Evolutionary conservation across 352 stramenopile genomes (phyloP), one percentile per base, ranked within the genome.

Genomic region (Blastocystis sp.): DNA sequence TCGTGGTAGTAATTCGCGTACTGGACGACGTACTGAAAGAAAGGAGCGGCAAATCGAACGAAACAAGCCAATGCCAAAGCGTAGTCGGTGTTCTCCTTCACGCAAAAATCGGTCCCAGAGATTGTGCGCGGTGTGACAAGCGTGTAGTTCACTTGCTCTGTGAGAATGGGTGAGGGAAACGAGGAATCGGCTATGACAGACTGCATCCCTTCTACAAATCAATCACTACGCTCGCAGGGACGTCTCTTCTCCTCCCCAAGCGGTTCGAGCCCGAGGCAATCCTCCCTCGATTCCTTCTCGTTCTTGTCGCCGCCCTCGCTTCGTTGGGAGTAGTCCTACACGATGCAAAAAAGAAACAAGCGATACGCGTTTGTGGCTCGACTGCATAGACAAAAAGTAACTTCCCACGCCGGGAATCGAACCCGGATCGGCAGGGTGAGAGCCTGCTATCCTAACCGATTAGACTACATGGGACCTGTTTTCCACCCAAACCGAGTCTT

Each of bases 361-460:
- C 45, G n/a, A 55, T 55, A 55, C 45, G 6, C 45, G 45, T 16
- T 55, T 55, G 6, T 19, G 9, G 45, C 6, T 19, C 9, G 16
- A 19, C 6, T 6, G 3, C 45, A 29, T 45, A 31, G 2, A 85
- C 0, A 85, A 85, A 85, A 85, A 80, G 37, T 59, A 37, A 55
- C 6, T 85, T 85, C 74, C 51, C 74, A 85, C 74, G 66, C 74
- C 74, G 74, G 74, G 74, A 85, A 85, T 85, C 74, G 74, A 85
- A 85, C 74, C 74, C 74, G 74, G 74, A 85, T 85, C 74, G 74
- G 74, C 74, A 85, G 74, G 74, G 74, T 85, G 74, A 85, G 74
- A 85, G 74, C 74, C 74, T 85, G 74, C 74, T 85, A 85, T 85
- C 74, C 74, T 85, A 85, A 85, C 74, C 74, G 55, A 85, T 85